phyloP scores from a whole-genome alignment of 164 flowering plant genomes.

The Tetrastigma voinierianum region DNA sequence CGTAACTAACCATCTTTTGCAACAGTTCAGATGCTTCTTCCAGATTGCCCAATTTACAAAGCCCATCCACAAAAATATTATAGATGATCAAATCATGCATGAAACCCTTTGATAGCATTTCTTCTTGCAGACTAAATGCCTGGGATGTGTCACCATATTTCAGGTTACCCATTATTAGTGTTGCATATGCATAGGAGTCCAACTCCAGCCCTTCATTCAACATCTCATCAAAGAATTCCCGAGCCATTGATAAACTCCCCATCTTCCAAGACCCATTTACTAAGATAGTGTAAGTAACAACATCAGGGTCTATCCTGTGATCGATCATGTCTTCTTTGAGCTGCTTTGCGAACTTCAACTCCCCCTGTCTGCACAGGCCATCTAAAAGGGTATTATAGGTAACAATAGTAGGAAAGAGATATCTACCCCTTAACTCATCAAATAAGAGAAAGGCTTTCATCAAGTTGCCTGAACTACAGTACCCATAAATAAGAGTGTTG shows the following conservation, averaged over 20 bases:
- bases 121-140: constrained; percentile 57
- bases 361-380: constrained; percentile 52
- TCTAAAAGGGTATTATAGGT: constrained; percentile 69
- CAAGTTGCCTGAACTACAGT: constrained; percentile 50
- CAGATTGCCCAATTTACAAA: constrained; percentile 42
- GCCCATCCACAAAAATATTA: constrained; percentile 58
- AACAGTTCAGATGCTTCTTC: constrained; percentile 41
- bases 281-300: constrained; percentile 60
- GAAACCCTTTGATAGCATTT: constrained; percentile 50
- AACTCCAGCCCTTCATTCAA: constrained; percentile 51
- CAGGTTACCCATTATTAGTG: constrained; percentile 48
- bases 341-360: constrained; percentile 43
- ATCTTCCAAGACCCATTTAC: constrained; percentile 50
- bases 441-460: constrained; percentile 53
- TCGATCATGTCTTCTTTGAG: constrained; percentile 56
- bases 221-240: constrained; percentile 56
- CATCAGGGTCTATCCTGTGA: constrained; percentile 50
- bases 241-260: constrained; percentile 49
- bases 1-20: constrained; percentile 47
- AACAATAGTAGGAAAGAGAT: constrained; percentile 42
- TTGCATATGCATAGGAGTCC: constrained; percentile 48
- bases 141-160: constrained; percentile 35
- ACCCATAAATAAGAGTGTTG: constrained; percentile 66
- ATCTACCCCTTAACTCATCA: constrained; percentile 34
- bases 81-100: constrained; percentile 53